phyloP scores from a whole-genome alignment of 495 filamentous ascomycete genomes.

The Halenospora varia region DNA sequence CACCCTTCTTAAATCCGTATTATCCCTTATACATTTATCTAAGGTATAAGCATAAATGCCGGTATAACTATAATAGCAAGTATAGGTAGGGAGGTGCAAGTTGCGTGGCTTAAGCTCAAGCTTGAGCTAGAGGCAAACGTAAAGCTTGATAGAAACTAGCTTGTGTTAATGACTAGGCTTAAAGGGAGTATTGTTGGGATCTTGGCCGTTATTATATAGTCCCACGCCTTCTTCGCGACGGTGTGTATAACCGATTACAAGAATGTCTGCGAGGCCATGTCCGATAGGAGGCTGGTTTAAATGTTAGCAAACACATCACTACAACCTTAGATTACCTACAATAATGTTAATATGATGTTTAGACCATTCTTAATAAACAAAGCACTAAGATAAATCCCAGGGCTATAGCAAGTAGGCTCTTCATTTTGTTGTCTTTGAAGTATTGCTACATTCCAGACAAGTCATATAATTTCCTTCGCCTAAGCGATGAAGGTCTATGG shows the following conservation, averaged over 20 bases:
- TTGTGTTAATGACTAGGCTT: conserved; percentile 6
- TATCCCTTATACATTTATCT: conserved; percentile 5
- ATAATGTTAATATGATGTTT: not conserved
- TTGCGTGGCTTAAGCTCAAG: conserved; percentile 4
- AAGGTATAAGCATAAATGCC: conserved; percentile 4
- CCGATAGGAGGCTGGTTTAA: conserved; percentile 4
- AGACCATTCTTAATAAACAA: not conserved
- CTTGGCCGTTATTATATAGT: conserved; percentile 12
- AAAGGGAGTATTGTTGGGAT: conserved; percentile 8
- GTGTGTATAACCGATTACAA: not conserved
- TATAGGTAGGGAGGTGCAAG: not conserved
- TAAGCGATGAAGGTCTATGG: not conserved
- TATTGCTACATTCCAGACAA: conserved; percentile 4
- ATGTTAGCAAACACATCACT: conserved; percentile 5
- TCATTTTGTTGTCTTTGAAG: not conserved
- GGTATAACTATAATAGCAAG: conserved; percentile 4
- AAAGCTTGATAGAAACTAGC: not conserved
- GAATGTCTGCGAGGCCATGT: not conserved
- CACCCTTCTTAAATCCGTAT: not conserved
- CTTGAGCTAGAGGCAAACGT: conserved; percentile 1
- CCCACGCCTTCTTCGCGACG: conserved; percentile 6
- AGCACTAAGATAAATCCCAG: not conserved
- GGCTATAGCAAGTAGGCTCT: not conserved
- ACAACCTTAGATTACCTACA: not conserved
- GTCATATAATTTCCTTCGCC: not conserved